These are phyloP conservation scores for Wickerhamomyces sp. DNA, from an alignment of 1,139 yeast species.

Conservation along the genomic window DNA sequence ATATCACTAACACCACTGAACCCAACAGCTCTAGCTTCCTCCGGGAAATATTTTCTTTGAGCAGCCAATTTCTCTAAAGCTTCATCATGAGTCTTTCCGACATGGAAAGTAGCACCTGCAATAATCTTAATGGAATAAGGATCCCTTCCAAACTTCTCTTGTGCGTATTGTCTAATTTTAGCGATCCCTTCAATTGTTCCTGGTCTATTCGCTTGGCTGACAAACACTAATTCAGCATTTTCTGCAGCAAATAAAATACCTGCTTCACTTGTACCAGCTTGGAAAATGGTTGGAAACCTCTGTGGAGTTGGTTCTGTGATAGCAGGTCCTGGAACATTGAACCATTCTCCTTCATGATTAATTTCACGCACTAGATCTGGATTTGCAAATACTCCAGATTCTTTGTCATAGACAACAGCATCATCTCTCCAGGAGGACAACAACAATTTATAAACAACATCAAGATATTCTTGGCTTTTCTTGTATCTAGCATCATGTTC, in stretches of 20 bases:
- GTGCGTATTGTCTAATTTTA: conserved; percentile 22
- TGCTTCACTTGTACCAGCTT: conserved; percentile 39
- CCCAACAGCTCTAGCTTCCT: conserved; percentile 28
- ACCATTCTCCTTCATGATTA: conserved; percentile 33
- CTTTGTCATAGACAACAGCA: conserved; percentile 30
- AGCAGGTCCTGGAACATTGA: conserved; percentile 37
- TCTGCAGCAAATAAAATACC: conserved; percentile 44
- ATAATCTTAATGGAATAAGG: conserved; percentile 25
- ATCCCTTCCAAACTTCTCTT: conserved; percentile 23
- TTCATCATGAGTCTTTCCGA: conserved; percentile 28
- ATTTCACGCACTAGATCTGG: conserved; percentile 34
- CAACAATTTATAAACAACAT: conserved; percentile 34
- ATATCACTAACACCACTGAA: conserved; percentile 31
- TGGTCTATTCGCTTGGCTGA: conserved; percentile 24
- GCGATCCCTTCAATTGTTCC: conserved; percentile 16
- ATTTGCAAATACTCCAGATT: conserved; percentile 32
- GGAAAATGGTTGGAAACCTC: conserved; percentile 38
- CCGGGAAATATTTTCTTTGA: conserved; percentile 20
- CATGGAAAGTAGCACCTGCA: conserved; percentile 21
- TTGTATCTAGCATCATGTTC: conserved; percentile 35
- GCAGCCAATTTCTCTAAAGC: conserved; percentile 25
- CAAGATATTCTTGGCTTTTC: conserved; percentile 36
- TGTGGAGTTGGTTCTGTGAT: conserved; percentile 37
- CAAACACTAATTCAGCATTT: conserved; percentile 36
- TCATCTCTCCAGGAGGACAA: conserved; percentile 41